Conservation (phyloP, 768 basidiomycete species). For the Cystobasidium tubakii region DNA sequence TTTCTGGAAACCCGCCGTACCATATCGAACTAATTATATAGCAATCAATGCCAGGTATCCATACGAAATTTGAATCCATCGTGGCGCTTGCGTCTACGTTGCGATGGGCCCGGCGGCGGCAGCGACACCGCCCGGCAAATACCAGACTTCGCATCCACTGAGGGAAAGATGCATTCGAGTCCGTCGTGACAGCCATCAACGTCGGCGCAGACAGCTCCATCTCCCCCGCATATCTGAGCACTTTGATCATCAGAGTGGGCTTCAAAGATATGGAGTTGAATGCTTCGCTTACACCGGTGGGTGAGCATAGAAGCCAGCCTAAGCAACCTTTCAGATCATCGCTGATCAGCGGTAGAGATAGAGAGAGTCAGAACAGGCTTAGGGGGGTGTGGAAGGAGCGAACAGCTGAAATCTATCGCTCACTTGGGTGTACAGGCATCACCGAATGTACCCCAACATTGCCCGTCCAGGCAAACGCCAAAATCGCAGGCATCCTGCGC, state of each 20-base stretch:
- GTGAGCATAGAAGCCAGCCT: slow-evolving; percentile 16
- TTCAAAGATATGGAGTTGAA: neutral
- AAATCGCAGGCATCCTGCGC: slow-evolving; percentile 6
- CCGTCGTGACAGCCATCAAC: neutral
- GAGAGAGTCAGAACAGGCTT: too few relatives aligned
- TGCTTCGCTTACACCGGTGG: slow-evolving; percentile 3
- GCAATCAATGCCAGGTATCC: neutral
- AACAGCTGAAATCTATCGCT: too few relatives aligned
- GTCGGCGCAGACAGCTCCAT: slow-evolving; percentile 2
- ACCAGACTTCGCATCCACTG: neutral
- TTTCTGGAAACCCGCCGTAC: too few relatives aligned
- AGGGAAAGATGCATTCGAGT: slow-evolving; percentile 1
- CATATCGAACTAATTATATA: neutral
- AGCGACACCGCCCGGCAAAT: neutral
- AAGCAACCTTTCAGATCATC: slow-evolving; percentile 6
- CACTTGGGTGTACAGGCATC: slow-evolving; percentile 13
- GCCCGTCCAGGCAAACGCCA: neutral
- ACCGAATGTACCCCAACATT: slow-evolving; percentile 7
- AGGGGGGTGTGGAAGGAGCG: too few relatives aligned
- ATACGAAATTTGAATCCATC: neutral
- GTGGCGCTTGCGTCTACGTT: neutral
- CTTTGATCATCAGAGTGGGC: neutral
- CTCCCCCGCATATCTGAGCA: slow-evolving; percentile 2
- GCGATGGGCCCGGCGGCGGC: neutral
- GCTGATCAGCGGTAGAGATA: neutral